Percentiles rank a stretch among this genome's conserved stretches.
These are phyloP conservation scores for Zygosaccharomyces kombuchaensis DNA, from an alignment of 805 yeast genomes.

Conservation along the genomic window DNA sequence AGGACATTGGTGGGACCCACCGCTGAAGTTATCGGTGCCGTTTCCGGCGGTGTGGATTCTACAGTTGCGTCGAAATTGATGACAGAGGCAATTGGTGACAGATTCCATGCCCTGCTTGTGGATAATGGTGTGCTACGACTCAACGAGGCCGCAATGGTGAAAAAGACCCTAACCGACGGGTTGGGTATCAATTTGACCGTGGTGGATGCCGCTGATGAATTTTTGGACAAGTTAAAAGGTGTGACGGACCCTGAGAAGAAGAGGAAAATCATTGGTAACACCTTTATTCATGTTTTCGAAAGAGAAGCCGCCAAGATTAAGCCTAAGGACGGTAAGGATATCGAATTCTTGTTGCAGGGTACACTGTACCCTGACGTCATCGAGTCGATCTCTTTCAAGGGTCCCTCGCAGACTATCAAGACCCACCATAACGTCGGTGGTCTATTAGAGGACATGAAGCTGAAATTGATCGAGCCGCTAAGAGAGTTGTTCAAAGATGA, in stretches of 20 bases:
- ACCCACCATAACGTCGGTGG: conserved; percentile 99
- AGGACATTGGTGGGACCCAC: conserved; percentile 90
- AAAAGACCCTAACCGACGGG: conserved; percentile 85
- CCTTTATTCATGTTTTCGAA: conserved; percentile 95
- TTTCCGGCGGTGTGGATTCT: conserved; percentile 98
- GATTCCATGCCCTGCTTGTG: conserved; percentile 97
- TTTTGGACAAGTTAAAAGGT: conserved; percentile 80
- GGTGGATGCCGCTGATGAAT: conserved; percentile 89
- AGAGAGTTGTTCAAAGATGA: conserved; percentile 99
- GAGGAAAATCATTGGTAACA: conserved; percentile 97
- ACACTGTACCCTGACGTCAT: conserved; percentile 98
- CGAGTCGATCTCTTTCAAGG: conserved; percentile 97
- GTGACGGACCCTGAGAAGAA: conserved; percentile 98
- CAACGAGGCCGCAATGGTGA: conserved; percentile 85
- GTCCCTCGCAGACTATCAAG: conserved; percentile 98
- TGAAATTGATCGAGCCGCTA: conserved; percentile 96
- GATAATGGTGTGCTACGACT: conserved; percentile 97
- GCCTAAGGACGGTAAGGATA: conserved; percentile 84
- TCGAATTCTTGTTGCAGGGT: conserved; percentile 93
- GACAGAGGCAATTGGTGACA: conserved; percentile 97
- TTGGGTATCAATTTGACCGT: conserved; percentile 93
- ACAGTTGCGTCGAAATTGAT: conserved; percentile 98
- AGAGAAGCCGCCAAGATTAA: conserved; percentile 88
- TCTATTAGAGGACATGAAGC: conserved; percentile 93
- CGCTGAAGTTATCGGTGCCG: conserved; percentile 99